phyloP scores from a whole-genome alignment of 805 yeast species.

The Dipodascus geniculatus region DNA sequence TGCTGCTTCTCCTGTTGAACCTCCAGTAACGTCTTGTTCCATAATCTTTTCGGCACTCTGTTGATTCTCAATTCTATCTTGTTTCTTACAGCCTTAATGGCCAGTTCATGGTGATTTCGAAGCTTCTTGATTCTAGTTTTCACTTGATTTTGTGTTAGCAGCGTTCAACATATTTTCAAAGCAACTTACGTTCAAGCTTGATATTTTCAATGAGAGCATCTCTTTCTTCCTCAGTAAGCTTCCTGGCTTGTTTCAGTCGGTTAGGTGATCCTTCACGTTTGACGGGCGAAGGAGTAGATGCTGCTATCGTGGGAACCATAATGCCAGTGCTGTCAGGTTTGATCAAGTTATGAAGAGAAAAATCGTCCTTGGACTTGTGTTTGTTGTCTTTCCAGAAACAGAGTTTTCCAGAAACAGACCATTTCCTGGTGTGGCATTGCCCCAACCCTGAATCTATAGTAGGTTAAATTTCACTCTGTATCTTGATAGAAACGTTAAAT shows the following conservation, averaged over 20 bases:
- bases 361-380: background rate
- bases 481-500: no score
- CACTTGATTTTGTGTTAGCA: slow-evolving; percentile 12
- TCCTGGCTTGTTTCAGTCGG: background rate
- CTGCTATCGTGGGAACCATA: background rate
- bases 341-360: no score
- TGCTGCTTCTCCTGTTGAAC: slow-evolving; percentile 5
- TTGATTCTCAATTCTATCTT: slow-evolving; percentile 34
- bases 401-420: background rate
- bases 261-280: background rate
- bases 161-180: background rate
- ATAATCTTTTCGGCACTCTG: slow-evolving; percentile 36
- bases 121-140: slow-evolving; percentile 23
- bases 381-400: background rate
- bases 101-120: slow-evolving; percentile 18
- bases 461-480: no score
- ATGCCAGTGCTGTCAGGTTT: no score
- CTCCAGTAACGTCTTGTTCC: slow-evolving; percentile 33
- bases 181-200: background rate
- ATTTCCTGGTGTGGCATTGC: background rate
- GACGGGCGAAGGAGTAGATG: background rate
- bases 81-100: slow-evolving; percentile 24
- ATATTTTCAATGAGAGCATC: background rate
- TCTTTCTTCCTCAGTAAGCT: background rate
- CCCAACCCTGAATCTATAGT: no score